Conservation (phyloP, 768 basidiomycete species). For the Pleurotus tuber-regium region DNA sequence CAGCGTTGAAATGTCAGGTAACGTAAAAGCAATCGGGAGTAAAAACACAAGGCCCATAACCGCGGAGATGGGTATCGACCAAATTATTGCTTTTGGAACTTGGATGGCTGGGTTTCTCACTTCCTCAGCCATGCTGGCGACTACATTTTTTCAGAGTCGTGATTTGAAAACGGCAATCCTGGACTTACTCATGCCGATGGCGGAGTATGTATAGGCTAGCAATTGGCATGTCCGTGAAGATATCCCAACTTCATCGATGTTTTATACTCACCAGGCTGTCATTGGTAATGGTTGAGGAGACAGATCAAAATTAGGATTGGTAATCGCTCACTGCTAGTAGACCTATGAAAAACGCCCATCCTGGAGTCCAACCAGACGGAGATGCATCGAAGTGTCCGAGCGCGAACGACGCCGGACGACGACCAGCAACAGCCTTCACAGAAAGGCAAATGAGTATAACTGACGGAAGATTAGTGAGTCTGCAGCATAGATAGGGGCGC, state of each 20-base stretch:
- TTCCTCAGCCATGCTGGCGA: constrained; percentile 68
- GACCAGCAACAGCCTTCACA: constrained; percentile 53
- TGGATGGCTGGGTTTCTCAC: constrained; percentile 54
- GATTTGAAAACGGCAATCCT: not conserved
- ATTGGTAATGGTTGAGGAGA: no score
- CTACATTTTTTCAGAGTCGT: constrained; percentile 24
- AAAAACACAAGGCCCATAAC: constrained; percentile 52
- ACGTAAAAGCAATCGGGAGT: constrained; percentile 62
- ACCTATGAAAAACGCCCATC: constrained; percentile 70
- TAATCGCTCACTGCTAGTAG: constrained; percentile 45
- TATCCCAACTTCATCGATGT: not conserved
- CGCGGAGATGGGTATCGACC: constrained; percentile 51
- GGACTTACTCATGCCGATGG: constrained; percentile 57
- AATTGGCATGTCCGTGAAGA: constrained; percentile 16
- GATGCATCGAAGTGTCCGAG: constrained; percentile 58
- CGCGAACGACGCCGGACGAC: constrained; percentile 53
- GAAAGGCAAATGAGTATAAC: constrained; percentile 58
- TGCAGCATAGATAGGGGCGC: not conserved
- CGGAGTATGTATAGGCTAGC: constrained; percentile 53
- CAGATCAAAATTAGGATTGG: not conserved
- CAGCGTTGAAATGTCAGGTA: constrained; percentile 54
- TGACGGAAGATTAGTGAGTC: constrained; percentile 16
- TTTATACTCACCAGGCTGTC: constrained; percentile 31
- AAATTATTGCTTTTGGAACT: constrained; percentile 53
- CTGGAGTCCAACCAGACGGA: constrained; percentile 65